Base-by-base conservation (phyloP, 139 green algal species). In the Picochlorum costavermella region DNA sequence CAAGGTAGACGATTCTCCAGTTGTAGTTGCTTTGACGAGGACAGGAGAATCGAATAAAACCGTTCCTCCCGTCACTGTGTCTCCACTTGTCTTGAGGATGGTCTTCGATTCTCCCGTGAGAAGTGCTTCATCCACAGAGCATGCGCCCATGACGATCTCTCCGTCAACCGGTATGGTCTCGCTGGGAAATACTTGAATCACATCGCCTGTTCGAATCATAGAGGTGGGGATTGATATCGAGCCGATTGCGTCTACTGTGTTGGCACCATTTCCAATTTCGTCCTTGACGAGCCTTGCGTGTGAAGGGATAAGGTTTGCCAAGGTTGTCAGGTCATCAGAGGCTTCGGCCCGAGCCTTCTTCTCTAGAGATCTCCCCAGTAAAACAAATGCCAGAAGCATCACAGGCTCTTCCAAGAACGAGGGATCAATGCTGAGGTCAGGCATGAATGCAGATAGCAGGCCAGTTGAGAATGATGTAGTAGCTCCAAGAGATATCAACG, bases 361-460 rank as follows among this genome's bases (percentile, higher is more conserved):
- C 67, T 96, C 90, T 40, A 96, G 69, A 3, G 86, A 77, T 9
- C 88, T 57, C 2, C 90, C 90, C 48, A 96, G 77, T 69, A 96
- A 81, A 68, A 96, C 88, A 51, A 96, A 93, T n/a, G 84, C 88
- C 63, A 96, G 85, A 77, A 96, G 88, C 90, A 96, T 96, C 16
- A 94, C 87, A 1, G 90, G 90, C 79, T 96, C 90, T 71, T 96
- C 89, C 60, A 95, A 74, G 65, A 93, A 95, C 14, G 67, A 75
- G 2, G 83, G 71, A 49, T 91, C 80, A 50, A 87, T 78, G 31
- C 59, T 77, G 2, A 89, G 63, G 11, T 66, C 73, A 3, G 78
- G 83, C 11, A 76, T 29, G 46, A 80, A 6, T 31, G 67, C 77
- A 33, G 57, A 60, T 17, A 73, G 65, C 10, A 50, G 40, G 13